Conservation (phyloP, 768 basidiomycete genomes). For the Mycena haematopus region DNA sequence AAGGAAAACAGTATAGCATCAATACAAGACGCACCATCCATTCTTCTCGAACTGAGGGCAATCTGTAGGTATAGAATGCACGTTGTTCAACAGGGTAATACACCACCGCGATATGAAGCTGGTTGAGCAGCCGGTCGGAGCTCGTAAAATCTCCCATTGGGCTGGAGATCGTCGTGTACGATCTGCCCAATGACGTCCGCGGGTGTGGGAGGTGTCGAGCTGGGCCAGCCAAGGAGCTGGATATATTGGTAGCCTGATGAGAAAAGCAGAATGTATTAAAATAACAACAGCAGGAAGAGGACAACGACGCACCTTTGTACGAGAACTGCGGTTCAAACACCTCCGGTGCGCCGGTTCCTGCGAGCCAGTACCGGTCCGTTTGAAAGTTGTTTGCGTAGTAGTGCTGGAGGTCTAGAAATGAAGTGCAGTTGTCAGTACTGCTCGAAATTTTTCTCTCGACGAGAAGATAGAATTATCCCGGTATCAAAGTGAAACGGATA, state of each 20-base stretch:
- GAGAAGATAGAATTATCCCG: no score
- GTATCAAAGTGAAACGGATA: no score
- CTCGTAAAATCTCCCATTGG: constrained; percentile 27
- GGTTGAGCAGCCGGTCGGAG: constrained; percentile 32
- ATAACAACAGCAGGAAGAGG: background rate
- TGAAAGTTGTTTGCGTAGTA: constrained; percentile 34
- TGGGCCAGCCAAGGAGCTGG: constrained; percentile 32
- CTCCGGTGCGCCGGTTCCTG: constrained; percentile 31
- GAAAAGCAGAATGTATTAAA: background rate
- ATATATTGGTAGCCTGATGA: constrained; percentile 29
- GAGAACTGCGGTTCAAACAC: constrained; percentile 33
- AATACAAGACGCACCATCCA: constrained; percentile 35
- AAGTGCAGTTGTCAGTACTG: background rate
- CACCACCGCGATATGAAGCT: constrained; percentile 28
- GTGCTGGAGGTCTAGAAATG: constrained; percentile 21
- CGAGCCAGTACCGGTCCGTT: constrained; percentile 34
- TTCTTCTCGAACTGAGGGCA: constrained; percentile 40
- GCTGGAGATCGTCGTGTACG: constrained; percentile 31
- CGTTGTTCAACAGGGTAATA: constrained; percentile 34
- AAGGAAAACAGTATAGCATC: no score
- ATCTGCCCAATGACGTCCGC: constrained; percentile 31
- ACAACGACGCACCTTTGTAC: constrained; percentile 28
- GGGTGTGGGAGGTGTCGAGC: constrained; percentile 24
- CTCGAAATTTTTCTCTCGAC: no score
- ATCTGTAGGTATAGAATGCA: constrained; percentile 33